Percentiles rank a stretch among this genome's conserved stretches.
These are phyloP conservation scores for Penicillium desertorum DNA, from an alignment of 495 filamentous ascomycete genomes.

Conservation along the genomic window DNA sequence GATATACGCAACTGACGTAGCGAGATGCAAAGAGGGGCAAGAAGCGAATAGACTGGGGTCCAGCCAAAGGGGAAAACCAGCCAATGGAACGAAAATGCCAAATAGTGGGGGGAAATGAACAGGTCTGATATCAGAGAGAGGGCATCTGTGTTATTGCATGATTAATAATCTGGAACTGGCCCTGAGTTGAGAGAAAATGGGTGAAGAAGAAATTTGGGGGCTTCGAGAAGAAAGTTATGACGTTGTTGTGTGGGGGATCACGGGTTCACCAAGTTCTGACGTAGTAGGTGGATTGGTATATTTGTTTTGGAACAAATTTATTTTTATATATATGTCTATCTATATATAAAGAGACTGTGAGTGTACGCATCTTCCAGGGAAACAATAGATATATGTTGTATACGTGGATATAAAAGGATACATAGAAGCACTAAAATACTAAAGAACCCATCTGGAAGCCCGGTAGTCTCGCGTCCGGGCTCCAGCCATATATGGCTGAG, in stretches of 20 bases:
- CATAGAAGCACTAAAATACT: background rate
- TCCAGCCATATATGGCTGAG: too few relatives aligned
- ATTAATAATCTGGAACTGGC: conserved; percentile 22
- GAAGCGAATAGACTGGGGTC: conserved; percentile 21
- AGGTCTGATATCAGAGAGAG: conserved; percentile 33
- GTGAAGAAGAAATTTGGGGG: conserved; percentile 15
- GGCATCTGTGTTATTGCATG: conserved; percentile 32
- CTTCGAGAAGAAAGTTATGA: conserved; percentile 28
- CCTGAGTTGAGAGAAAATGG: conserved; percentile 7
- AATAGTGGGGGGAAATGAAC: conserved; percentile 16
- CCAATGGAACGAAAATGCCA: conserved; percentile 19
- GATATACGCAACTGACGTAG: conserved; percentile 9
- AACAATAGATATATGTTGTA: background rate
- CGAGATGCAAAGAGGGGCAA: conserved; percentile 16
- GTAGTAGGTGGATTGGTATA: background rate
- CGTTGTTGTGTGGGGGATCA: conserved; percentile 29
- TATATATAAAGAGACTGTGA: background rate
- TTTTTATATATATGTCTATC: too few relatives aligned
- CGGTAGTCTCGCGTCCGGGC: too few relatives aligned
- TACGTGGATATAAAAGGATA: background rate
- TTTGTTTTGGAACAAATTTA: too few relatives aligned
- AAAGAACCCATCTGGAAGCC: too few relatives aligned
- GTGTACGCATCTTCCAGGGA: background rate
- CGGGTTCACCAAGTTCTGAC: conserved; percentile 13
- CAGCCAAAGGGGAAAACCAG: conserved; percentile 19